These are phyloP conservation scores for Pseudotsuga menziesii DNA, from an alignment of 75 land plant species.

Conservation along the genomic window DNA sequence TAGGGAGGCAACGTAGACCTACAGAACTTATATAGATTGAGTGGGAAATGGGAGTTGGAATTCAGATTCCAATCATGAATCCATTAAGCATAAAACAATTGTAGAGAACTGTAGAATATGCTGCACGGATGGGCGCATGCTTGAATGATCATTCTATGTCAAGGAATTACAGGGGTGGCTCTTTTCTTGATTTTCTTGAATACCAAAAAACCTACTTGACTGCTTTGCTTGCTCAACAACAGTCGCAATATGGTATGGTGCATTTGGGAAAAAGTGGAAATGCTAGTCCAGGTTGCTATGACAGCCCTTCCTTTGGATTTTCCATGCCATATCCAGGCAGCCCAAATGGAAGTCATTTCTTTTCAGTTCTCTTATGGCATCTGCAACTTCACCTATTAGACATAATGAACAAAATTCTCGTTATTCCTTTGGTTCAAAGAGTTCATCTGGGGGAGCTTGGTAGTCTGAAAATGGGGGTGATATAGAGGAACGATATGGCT, in stretches of 20 bases:
- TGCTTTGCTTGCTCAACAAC: conserved; percentile 48
- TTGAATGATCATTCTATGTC: conserved; percentile 47
- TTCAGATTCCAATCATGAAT: conserved; percentile 52
- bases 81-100: conserved; percentile 69
- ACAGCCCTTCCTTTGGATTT: conserved; percentile 57
- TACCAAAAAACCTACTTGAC: conserved; percentile 60
- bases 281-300: conserved; percentile 60
- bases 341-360: conserved; percentile 56
- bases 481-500: conserved; percentile 48
- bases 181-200: conserved; percentile 49
- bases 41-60: conserved; percentile 29
- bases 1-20: conserved; percentile 28
- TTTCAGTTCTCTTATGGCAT: conserved; percentile 63
- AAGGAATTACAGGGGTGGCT: conserved; percentile 45
- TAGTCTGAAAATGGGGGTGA: conserved; percentile 39
- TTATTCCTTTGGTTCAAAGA: conserved; percentile 48
- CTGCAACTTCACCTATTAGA: conserved; percentile 51
- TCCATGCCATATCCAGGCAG: conserved; percentile 69
- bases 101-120: conserved; percentile 60
- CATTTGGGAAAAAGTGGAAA: conserved; percentile 32
- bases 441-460: conserved; percentile 53
- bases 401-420: conserved; percentile 58
- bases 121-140: conserved; percentile 38
- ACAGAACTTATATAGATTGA: conserved; percentile 47
- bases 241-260: conserved; percentile 58